Base-by-base conservation (phyloP, 495 filamentous ascomycete genomes). In the Penicillium roqueforti region DNA sequence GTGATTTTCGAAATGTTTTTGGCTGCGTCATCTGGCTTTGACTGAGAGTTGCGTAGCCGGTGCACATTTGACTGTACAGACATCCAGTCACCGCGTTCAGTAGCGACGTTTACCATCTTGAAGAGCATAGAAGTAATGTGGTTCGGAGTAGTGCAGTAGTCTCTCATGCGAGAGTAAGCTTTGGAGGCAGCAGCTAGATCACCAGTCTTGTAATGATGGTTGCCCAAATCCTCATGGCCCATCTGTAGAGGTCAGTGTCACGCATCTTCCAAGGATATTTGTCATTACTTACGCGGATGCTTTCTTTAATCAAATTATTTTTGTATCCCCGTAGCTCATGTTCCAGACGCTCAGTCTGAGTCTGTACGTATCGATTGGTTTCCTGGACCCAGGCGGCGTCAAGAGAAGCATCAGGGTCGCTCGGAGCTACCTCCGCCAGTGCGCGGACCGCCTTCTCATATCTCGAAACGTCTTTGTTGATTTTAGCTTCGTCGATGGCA, bases 221-320 rank as follows among this genome's bases (percentile, higher is more conserved):
- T 79, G 41, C 85, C 87, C 5, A 89, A 70, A 61, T 91, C 87
- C 63, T 91, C 85, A 57, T 87, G 85, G 26, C 81, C 86, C 86
- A 91, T 88, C 85, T 91, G 53, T 20, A 11, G 14, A 16, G 40
- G 31, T 53, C 23, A 58, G 62, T 62, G 16, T 14, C 4, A 46
- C 31, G 28, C 5, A 29, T 7, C 8, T 34, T 19, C 14, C 20
- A 16, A 7, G 8, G 37, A 20, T 16, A 42, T 2, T 22, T 19
- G n/a, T 23, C 36, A n/a, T 28, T 7, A 58, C 84, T 51, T 78
- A 95, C 91, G 62, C 95, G 75, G 56, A 97, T 96, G 71, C 92
- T 97, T 70, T 98, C 93, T 67, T 97, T 97, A 57, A 98, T 90
- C 32, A 97, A 69, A 57, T 97, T 98, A 61, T 97, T 95, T 70